Base-by-base conservation (phyloP, 768 basidiomycete species). In the Fibroporia radiculosa region DNA sequence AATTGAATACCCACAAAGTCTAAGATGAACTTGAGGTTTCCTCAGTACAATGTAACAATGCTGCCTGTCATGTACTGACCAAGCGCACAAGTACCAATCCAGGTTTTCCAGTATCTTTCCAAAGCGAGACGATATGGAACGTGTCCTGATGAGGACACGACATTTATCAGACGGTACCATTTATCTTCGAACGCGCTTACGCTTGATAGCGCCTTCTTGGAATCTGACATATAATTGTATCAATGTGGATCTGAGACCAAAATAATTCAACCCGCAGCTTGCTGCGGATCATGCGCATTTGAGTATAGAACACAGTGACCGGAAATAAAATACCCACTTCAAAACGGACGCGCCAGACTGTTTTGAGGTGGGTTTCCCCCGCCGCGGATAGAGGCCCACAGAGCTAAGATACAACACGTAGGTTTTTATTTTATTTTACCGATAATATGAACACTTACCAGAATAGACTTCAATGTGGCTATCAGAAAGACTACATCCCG, bases 21-120 rank as follows among this genome's bases (percentile, higher is more conserved):
- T 53, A 84, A 84, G 33, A 83, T 66, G 61, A 81, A 81, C 80
- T 77, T 80, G 14, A 39, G 36, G 23, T 11, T 11, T 24, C 27
- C 24, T 34, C 14, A 39, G 35, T 14, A 23, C 7, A 13, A 32
- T 23, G 29, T n/a, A n/a, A n/a, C n/a, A 53, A 44, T 42, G 5
- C 23, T 22, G 49, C 66, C 40, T 38, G 78, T 83, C 84, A 87
- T 34, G 83, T 79, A 13, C 82, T 40, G 35, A 79, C 84, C 84
- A 87, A 35, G 83, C 80, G 13, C 82, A 47, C 75, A 78, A 4
- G 82, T 88, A 8, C 85, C 85, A 42, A 84, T 75, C 19, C 88
- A 62, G 5, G 76, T 40, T 49, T 63, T 74, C 84, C 84, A 86
- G 59, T 86, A 87, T 19, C 72, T 64, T 56, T 71, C 75, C 41